phyloP scores from a whole-genome alignment of 768 basidiomycete species.

The Mycena capillaripes region DNA sequence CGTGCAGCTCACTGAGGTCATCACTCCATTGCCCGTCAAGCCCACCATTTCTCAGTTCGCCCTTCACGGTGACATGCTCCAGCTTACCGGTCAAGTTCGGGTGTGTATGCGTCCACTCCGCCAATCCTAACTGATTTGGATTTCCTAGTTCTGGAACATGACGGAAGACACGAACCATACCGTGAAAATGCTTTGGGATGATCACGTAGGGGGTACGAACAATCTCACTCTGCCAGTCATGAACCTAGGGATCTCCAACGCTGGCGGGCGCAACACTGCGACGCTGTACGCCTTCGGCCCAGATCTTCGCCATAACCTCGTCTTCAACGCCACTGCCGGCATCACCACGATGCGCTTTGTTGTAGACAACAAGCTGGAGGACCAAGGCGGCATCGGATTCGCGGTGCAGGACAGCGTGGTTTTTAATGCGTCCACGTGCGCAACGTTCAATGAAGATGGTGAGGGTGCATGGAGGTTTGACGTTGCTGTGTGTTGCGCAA shows the following conservation, averaged over 20 bases:
- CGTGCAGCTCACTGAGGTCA: conserved; percentile 9
- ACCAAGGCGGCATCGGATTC: conserved; percentile 17
- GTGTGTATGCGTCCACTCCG: neutral
- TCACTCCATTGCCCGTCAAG: conserved; percentile 9
- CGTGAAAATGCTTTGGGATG: conserved; percentile 7
- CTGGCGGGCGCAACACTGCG: neutral
- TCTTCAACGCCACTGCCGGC: conserved; percentile 4
- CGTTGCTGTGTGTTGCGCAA: conserved; percentile 1
- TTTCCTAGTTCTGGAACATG: conserved; percentile 15
- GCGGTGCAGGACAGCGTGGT: conserved; percentile 1
- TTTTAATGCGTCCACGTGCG: neutral
- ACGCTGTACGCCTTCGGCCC: neutral
- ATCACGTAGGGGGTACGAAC: conserved; percentile 1
- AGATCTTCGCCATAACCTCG: neutral
- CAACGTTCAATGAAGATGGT: neutral
- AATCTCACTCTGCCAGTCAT: neutral
- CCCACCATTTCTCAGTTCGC: neutral
- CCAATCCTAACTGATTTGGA: neutral
- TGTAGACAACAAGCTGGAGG: conserved; percentile 1
- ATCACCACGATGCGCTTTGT: conserved; percentile 2
- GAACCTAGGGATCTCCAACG: neutral
- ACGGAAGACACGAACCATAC: neutral
- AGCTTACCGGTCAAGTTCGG: conserved; percentile 1
- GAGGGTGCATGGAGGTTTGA: neutral
- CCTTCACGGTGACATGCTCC: neutral